Percentiles rank a stretch among this genome's conserved stretches.
Evolutionary conservation across 2,329 filamentous ascomycete species (phyloP).

Genomic region (Paracorniculantispora psalliotae): DNA sequence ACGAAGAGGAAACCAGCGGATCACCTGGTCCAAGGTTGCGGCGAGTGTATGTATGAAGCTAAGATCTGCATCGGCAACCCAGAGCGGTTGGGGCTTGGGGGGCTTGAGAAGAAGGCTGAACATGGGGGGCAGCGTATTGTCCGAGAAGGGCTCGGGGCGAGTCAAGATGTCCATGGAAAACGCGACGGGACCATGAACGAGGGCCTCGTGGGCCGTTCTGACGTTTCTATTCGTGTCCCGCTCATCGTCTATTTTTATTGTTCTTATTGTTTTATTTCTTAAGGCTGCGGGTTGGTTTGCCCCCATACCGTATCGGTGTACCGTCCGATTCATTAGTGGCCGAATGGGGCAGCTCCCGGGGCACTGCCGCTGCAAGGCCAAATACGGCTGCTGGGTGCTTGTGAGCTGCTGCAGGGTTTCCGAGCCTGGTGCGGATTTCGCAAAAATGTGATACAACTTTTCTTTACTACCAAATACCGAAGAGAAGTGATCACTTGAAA

Average conservation of each 20-base stretch:
- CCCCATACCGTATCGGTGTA: neutral
- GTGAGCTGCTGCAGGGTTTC: neutral
- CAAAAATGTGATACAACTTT: too few relatives aligned
- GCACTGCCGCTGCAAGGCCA: neutral
- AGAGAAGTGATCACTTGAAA: too few relatives aligned
- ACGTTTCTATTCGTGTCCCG: neutral
- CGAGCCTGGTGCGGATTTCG: too few relatives aligned
- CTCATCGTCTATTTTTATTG: neutral
- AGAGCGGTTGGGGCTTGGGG: neutral
- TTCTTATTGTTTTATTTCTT: too few relatives aligned
- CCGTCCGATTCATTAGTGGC: neutral
- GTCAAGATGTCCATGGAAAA: neutral
- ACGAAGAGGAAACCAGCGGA: neutral
- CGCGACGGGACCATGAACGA: neutral
- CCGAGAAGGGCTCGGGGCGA: neutral
- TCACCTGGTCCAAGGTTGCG: neutral
- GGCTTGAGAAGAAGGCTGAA: too few relatives aligned
- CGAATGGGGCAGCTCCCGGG: neutral
- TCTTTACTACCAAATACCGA: neutral
- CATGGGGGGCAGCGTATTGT: neutral
- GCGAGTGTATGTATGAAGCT: neutral
- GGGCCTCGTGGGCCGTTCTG: neutral
- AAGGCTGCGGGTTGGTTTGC: too few relatives aligned
- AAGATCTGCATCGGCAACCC: neutral
- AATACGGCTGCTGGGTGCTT: neutral